Conservation (phyloP, 2,329 filamentous ascomycete genomes). For the Cladobotryum protrusum region DNA sequence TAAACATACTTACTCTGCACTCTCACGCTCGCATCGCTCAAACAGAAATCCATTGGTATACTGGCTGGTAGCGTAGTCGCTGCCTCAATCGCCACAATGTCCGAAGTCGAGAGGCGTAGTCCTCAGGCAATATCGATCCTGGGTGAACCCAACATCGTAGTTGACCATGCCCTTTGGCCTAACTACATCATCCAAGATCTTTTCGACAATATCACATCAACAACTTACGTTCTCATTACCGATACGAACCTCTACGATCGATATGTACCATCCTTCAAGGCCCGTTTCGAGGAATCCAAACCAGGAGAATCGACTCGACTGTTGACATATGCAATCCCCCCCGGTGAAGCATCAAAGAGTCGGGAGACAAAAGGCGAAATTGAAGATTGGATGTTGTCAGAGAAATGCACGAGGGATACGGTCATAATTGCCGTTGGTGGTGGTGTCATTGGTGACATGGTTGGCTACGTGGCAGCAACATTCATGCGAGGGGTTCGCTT, state of each 20-base stretch:
- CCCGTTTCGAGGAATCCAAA: conserved; percentile 27
- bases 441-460: conserved; percentile 96
- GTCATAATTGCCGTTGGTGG: conserved; percentile 92
- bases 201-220: conserved; percentile 68
- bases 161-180: conserved; percentile 87
- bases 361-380: conserved; percentile 90
- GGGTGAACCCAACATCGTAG: conserved; percentile 82
- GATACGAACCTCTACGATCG: conserved; percentile 82
- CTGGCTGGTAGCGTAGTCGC: neutral
- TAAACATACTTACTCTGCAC: no score
- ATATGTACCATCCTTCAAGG: conserved; percentile 73
- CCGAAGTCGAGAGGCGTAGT: conserved; percentile 19
- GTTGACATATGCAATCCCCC: conserved; percentile 78
- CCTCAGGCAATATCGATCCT: conserved; percentile 70
- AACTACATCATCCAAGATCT: conserved; percentile 77
- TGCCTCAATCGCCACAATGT: conserved; percentile 17
- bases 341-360: conserved; percentile 90
- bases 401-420: conserved; percentile 90
- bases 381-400: conserved; percentile 92
- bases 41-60: no score
- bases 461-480: conserved; percentile 93
- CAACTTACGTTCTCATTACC: conserved; percentile 93
- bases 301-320: conserved; percentile 51
- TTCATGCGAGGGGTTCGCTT: conserved; percentile 98
- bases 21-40: no score